Evolutionary conservation across 805 yeast genomes (phyloP).

Genomic region (Saturnispora dispora): DNA sequence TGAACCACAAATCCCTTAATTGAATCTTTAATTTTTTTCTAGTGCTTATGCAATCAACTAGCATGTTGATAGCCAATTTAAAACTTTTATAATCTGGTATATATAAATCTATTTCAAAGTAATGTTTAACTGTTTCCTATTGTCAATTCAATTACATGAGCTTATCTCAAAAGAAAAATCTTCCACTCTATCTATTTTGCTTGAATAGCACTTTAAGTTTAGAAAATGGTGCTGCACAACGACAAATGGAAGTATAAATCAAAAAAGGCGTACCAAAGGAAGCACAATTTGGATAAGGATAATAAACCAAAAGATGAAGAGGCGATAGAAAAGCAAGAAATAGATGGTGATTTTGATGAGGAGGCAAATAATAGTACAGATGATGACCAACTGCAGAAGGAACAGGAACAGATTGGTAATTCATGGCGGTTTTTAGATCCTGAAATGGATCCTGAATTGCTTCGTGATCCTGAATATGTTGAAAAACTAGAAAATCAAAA

Average conservation of each 20-base stretch:
- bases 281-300: slow-evolving; percentile 29
- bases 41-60: background rate
- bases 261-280: slow-evolving; percentile 31
- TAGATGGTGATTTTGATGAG: background rate
- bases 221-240: slow-evolving; percentile 41
- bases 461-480: slow-evolving; percentile 18
- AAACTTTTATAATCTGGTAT: background rate
- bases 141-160: background rate
- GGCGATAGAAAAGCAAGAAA: background rate
- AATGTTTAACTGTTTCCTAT: background rate
- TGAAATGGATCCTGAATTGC: slow-evolving; percentile 10
- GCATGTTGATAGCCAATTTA: background rate
- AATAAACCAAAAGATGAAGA: slow-evolving; percentile 6
- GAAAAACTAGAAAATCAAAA: slow-evolving; percentile 5
- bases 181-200: background rate
- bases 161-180: background rate
- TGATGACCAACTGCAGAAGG: slow-evolving; percentile 8
- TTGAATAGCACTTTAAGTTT: no score
- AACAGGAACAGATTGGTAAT: slow-evolving; percentile 13
- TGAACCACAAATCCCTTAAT: background rate
- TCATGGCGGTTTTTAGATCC: slow-evolving; percentile 25
- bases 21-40: background rate
- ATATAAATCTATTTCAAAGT: no score
- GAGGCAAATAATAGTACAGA: slow-evolving; percentile 6
- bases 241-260: slow-evolving; percentile 45